Evolutionary conservation across 2,329 filamentous ascomycete species (phyloP), one percentile per base, ranked within the genome.

Genomic region (Mycosphaerella sp.): DNA sequence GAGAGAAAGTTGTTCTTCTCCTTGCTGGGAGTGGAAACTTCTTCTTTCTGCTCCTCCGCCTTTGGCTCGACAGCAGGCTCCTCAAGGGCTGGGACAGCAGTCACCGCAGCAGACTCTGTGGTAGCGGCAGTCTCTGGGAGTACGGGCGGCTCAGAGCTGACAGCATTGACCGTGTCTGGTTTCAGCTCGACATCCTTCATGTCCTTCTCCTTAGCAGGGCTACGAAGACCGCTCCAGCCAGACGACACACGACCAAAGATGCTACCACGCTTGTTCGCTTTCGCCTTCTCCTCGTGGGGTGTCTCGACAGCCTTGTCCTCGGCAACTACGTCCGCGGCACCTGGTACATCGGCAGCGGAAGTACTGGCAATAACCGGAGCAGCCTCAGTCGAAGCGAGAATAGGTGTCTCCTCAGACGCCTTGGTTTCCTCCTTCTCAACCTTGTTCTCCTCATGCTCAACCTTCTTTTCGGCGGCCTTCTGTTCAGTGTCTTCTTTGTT

Each of bases 251-350:
- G 84, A 63, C 81, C 82, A 72, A 94, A 94, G 65, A 90, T 84
- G 60, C 87, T 93, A 72, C 83, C 82, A 71, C 89, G 87, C 86
- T 94, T 95, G 71, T 81, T 78, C 42, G 70, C 70, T 82, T 88
- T 89, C 61, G 77, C 68, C 56, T 80, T 79, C 72, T 64, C 65
- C 44, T 65, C 61, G 25, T 47, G 74, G 58, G 75, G 52, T 37
- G 64, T 57, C 46, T 62, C 60, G 62, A 72, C 64, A 53, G 58
- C 73, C 48, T 61, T 57, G 52, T 74, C 64, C 48, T 61, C 57
- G 62, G 73, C 63, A 53, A 56, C 74, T 34, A 59, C 52, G 50
- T 74, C 64, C 59, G 78, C 58, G n/a, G 50, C 50, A 43, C 44
- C 75, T 47, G 71, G 70, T 58, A 77, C 57, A 37, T 59, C 62